These are phyloP conservation scores for Cladochytrium replicatum DNA, from an alignment of 192 early-diverging fungal species.

Conservation along the genomic window DNA sequence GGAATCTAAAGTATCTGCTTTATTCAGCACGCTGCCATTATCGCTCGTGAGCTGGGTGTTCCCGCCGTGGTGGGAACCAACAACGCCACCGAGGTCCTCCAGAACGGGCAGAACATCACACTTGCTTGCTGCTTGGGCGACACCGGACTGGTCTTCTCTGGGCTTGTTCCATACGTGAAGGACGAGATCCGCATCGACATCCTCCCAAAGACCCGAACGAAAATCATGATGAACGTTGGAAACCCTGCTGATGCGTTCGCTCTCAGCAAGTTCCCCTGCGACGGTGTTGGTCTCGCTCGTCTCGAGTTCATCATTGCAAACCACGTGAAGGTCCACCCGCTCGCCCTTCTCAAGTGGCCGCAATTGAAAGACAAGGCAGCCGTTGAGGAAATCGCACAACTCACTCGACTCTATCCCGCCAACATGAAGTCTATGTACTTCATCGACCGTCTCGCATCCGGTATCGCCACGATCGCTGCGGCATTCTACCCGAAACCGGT, in stretches of 20 bases:
- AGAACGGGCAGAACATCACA: constrained; percentile 2
- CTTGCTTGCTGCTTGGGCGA: constrained; percentile 4
- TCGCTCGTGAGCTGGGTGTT: constrained; percentile 17
- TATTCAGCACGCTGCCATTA: constrained; percentile 18
- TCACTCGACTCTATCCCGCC: constrained; percentile 5
- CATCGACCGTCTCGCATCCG: constrained; percentile 7
- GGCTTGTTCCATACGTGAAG: constrained; percentile 5
- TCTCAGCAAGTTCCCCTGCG: constrained; percentile 1
- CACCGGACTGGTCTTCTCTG: not conserved
- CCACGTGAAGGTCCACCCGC: constrained; percentile 16
- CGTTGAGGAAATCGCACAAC: constrained; percentile 3
- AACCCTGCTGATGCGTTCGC: constrained; percentile 13
- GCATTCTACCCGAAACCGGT: constrained; percentile 14
- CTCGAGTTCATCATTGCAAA: constrained; percentile 17
- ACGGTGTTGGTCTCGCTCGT: constrained; percentile 12
- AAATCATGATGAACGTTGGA: constrained; percentile 14
- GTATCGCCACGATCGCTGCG: constrained; percentile 12
- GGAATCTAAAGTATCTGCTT: too few species aligned
- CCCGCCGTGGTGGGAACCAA: constrained; percentile 11
- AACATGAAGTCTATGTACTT: constrained; percentile 3
- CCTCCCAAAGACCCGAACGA: constrained; percentile 4
- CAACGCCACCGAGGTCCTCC: constrained; percentile 6
- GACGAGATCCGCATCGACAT: constrained; percentile 3
- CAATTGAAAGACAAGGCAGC: constrained; percentile 1
- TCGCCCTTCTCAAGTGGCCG: constrained; percentile 7